phyloP scores from a whole-genome alignment of 306 rosid genomes.

The Vigna nakashimae region DNA sequence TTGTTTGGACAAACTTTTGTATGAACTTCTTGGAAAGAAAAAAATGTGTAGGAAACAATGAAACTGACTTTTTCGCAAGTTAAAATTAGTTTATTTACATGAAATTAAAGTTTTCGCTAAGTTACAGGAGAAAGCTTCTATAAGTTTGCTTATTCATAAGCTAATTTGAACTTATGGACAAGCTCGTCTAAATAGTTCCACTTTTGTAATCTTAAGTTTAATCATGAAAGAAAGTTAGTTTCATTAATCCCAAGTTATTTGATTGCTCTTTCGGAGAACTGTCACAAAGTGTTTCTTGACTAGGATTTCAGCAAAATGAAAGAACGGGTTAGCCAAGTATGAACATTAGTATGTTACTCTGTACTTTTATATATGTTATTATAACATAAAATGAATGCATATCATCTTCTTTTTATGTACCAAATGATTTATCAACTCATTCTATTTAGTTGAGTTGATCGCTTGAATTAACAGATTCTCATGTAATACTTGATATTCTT shows the following conservation, averaged over 20 bases:
- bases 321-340: not conserved
- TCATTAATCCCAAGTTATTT: not conserved
- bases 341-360: not conserved
- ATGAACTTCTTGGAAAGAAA: too few species aligned
- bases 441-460: not conserved
- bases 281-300: not conserved
- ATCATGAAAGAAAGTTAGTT: not conserved
- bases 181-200: not conserved
- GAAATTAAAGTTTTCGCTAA: too few species aligned
- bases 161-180: too few species aligned
- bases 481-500: conserved; percentile 45
- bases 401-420: conserved; percentile 6
- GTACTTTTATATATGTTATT: not conserved
- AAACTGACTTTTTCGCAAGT: too few species aligned
- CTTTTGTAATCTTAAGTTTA: conserved; percentile 1
- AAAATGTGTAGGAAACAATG: too few species aligned
- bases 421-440: not conserved
- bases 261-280: not conserved
- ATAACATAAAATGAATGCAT: not conserved
- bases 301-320: conserved; percentile 7
- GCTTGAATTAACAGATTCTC: conserved; percentile 23
- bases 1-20: too few species aligned
- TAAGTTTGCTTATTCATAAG: too few species aligned
- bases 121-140: too few species aligned
- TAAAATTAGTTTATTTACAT: too few species aligned